phyloP scores from a whole-genome alignment of 768 basidiomycete genomes.

The Boletus huronensis region DNA sequence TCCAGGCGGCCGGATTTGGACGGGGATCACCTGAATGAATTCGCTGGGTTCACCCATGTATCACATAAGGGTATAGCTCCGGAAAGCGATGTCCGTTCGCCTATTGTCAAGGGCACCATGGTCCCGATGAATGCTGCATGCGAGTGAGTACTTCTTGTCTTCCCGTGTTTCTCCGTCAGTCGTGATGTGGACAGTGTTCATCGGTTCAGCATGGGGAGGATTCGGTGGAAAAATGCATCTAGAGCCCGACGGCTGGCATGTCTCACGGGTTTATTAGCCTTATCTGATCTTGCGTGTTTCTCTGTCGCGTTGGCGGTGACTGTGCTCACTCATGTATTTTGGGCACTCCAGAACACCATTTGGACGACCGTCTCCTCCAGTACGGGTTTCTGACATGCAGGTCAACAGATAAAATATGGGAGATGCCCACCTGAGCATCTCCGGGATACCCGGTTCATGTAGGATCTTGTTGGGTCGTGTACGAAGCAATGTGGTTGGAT shows the following conservation, averaged over 20 bases:
- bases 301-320: constrained; percentile 12
- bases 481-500: background rate
- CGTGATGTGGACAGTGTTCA: constrained; percentile 7
- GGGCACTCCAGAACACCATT: constrained; percentile 20
- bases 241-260: constrained; percentile 3
- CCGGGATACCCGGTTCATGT: background rate
- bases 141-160: constrained; percentile 21
- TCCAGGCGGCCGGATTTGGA: background rate
- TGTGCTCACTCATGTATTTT: constrained; percentile 19
- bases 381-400: constrained; percentile 4
- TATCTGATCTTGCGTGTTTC: constrained; percentile 17
- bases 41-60: constrained; percentile 14
- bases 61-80: constrained; percentile 7
- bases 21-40: background rate
- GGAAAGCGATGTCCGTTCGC: constrained; percentile 29
- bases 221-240: constrained; percentile 10
- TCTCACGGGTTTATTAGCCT: constrained; percentile 5
- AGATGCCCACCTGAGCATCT: background rate
- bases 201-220: constrained; percentile 12
- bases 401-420: background rate
- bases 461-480: constrained; percentile 3
- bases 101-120: constrained; percentile 22
- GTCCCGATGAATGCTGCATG: constrained; percentile 17
- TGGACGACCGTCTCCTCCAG: constrained; percentile 27
- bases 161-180: background rate